Percentiles rank a stretch among this genome's conserved stretches.
Conservation (phyloP, 2,329 filamentous ascomycete species). For the Paecilomyces sp. region DNA sequence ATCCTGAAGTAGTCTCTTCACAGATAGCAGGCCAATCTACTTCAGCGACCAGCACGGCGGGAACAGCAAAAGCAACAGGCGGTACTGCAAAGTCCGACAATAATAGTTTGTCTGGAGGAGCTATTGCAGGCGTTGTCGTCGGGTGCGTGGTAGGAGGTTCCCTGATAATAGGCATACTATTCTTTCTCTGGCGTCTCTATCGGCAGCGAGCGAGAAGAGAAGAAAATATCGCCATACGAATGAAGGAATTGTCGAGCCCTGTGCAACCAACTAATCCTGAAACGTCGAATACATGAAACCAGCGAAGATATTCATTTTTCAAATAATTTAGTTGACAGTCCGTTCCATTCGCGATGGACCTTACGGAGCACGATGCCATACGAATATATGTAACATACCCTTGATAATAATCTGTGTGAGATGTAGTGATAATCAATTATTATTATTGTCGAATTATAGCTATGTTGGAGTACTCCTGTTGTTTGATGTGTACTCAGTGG, state of each 20-base stretch:
- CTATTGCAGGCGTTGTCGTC: not conserved
- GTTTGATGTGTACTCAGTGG: no score
- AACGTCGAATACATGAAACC: not conserved
- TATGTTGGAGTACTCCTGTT: no score
- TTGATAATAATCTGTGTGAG: no score
- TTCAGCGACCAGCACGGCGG: constrained; percentile 11
- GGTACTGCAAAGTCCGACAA: not conserved
- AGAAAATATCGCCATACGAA: not conserved
- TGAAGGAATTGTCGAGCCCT: not conserved
- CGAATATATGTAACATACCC: no score
- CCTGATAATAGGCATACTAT: not conserved
- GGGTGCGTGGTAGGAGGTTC: not conserved
- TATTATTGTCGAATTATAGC: no score
- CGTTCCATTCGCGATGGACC: no score
- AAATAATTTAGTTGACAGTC: not conserved
- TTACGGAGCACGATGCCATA: no score
- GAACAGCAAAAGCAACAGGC: not conserved
- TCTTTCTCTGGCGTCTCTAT: not conserved
- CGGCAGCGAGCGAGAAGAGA: not conserved
- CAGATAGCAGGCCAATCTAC: constrained; percentile 15
- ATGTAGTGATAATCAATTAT: no score
- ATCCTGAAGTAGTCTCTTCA: constrained; percentile 15
- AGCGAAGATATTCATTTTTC: not conserved
- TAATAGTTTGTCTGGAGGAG: not conserved
- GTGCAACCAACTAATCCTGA: not conserved